Evolutionary conservation across 371 early-diverging fungal species (phyloP).

Genomic region (Mucor velutinosus): DNA sequence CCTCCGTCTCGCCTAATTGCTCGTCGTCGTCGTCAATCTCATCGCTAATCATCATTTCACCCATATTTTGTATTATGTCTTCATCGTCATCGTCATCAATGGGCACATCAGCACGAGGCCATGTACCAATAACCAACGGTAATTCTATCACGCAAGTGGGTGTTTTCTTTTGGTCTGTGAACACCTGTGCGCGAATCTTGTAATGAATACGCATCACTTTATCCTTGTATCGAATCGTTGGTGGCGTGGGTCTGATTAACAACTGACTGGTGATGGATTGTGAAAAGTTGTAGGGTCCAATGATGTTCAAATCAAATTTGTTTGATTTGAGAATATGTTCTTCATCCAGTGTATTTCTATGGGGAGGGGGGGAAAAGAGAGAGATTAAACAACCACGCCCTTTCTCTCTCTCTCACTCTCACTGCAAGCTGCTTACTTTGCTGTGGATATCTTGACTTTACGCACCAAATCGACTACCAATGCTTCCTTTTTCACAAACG

Average conservation of each 20-base stretch:
- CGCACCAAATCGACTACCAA: constrained; percentile 32
- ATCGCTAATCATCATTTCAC: constrained; percentile 26
- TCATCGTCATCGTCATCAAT: constrained; percentile 54
- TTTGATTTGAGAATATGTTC: constrained; percentile 36
- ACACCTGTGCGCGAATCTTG: constrained; percentile 31
- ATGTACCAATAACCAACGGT: constrained; percentile 49
- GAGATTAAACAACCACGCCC: background rate
- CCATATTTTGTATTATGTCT: constrained; percentile 28
- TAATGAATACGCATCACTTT: constrained; percentile 32
- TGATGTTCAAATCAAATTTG: constrained; percentile 36
- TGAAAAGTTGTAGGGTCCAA: constrained; percentile 38
- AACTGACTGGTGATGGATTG: constrained; percentile 33
- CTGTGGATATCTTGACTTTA: constrained; percentile 27
- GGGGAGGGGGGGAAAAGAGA: too few relatives aligned
- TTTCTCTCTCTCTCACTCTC: too few relatives aligned
- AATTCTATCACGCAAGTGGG: constrained; percentile 24
- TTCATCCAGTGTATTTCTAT: constrained; percentile 20
- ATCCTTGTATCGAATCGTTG: constrained; percentile 33
- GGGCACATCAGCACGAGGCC: constrained; percentile 49
- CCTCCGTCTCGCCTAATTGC: background rate
- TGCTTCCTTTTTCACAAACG: constrained; percentile 24
- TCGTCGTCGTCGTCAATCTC: constrained; percentile 20
- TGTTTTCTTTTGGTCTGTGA: constrained; percentile 12
- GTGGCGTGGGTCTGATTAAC: constrained; percentile 38
- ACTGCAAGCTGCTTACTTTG: constrained; percentile 21